Base-by-base conservation (phyloP, 305 asterid genomes). In the Fraxinus floribunda region DNA sequence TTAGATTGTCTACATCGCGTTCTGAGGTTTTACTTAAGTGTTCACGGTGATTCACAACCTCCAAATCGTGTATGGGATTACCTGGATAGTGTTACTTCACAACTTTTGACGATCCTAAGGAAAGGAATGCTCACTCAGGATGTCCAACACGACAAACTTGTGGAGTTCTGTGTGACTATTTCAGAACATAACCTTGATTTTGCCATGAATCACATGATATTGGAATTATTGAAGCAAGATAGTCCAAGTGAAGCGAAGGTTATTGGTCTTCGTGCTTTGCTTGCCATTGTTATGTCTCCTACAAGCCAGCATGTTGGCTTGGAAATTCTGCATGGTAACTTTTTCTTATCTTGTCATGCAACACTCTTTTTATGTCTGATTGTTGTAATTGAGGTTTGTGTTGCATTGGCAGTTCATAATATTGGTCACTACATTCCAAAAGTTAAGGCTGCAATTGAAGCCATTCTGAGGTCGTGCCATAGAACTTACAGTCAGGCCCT, bases 121-220 rank as follows among this genome's bases (percentile, higher is more conserved):
- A 97, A 94, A 90, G 97, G 97, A 86, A 88, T 97, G 97, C 98
- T 97, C 62, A 92, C 97, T 57, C 99, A 97, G 86, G 99, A 97
- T 86, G 95, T 93, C 88, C 99, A 97, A 83, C 99, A 97, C 77
- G 98, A 94, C 93, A 97, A 97, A 83, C 97, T 97, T 70, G 97
- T 97, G 76, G 98, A 97, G 81, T 97, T 97, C 85, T 93, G 99
- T 87, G 99, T 93, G 82, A 94, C 98, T 60, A 94, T 97, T 82
- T 98, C 98, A 3, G 99, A 97, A 80, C 98, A 97, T 91, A 97
- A 97, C 90, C 98, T 97, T 90, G 98, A 97, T 88, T 97, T 97
- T 86, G 95, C 98, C 9, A 92, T 94, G 98, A 97, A 94, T 84
- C 99, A 97, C 85, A 93, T 92, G 86, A 92, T 97, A 86, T 90